Evolutionary conservation across 805 yeast species (phyloP).

Genomic region (Starmerella cellae): DNA sequence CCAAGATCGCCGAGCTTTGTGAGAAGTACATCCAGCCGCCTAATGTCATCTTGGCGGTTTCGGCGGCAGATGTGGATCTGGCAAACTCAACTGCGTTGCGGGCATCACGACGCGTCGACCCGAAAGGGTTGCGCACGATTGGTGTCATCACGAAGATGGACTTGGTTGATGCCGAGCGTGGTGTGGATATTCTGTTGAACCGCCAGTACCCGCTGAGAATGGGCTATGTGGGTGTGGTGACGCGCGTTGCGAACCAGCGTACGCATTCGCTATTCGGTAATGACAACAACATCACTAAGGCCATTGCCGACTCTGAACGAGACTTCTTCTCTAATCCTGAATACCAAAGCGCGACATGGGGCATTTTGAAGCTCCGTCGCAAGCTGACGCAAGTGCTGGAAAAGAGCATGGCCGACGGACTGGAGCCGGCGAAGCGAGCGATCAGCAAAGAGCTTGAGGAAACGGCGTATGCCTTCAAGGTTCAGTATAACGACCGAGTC

Average conservation of each 20-base stretch:
- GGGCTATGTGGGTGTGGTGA: constrained; percentile 98
- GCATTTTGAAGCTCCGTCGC: constrained; percentile 61
- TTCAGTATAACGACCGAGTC: constrained; percentile 88
- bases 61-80: constrained; percentile 95
- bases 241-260: constrained; percentile 47
- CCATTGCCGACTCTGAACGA: constrained; percentile 35
- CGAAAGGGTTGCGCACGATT: constrained; percentile 86
- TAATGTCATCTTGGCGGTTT: constrained; percentile 85
- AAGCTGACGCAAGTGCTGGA: constrained; percentile 80
- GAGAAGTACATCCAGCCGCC: constrained; percentile 80
- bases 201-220: constrained; percentile 77
- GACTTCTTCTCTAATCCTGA: constrained; percentile 51
- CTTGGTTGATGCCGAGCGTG: constrained; percentile 65
- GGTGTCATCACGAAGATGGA: constrained; percentile 95
- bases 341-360: constrained; percentile 50
- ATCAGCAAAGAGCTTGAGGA: constrained; percentile 90
- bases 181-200: constrained; percentile 55
- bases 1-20: constrained; percentile 66
- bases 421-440: constrained; percentile 73
- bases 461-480: constrained; percentile 81
- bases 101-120: constrained; percentile 82
- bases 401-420: constrained; percentile 74
- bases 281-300: constrained; percentile 37
- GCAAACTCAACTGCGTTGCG: constrained; percentile 91
- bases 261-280: constrained; percentile 28